phyloP scores from a whole-genome alignment of 192 early-diverging fungal genomes.

The Phycomyces nitens region DNA sequence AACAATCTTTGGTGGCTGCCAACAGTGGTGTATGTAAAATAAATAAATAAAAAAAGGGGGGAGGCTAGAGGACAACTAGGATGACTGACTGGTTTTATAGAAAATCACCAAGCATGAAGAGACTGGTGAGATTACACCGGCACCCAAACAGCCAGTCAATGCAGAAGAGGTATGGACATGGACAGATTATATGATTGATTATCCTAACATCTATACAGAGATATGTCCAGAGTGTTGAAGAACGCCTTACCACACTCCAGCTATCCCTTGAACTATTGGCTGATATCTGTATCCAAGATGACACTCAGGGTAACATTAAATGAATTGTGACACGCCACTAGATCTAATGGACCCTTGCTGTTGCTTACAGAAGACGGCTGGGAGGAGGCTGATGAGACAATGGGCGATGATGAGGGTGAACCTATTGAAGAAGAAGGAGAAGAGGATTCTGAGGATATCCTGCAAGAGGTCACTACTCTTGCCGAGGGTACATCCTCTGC shows the following conservation, averaged over 20 bases:
- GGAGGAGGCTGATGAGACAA: constrained; percentile 43
- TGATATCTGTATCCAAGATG: constrained; percentile 73
- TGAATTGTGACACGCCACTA: too few relatives aligned
- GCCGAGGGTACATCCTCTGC: constrained; percentile 36
- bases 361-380: constrained; percentile 38
- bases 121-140: constrained; percentile 32
- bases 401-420: constrained; percentile 45
- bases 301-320: constrained; percentile 33
- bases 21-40: constrained; percentile 32
- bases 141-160: constrained; percentile 31
- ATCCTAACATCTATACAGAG: constrained; percentile 11
- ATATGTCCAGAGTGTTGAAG: constrained; percentile 46
- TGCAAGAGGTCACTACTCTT: constrained; percentile 22
- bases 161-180: constrained; percentile 27
- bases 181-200: background rate
- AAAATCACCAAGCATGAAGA: constrained; percentile 34
- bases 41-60: background rate
- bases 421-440: constrained; percentile 43
- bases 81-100: constrained; percentile 16
- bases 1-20: constrained; percentile 35
- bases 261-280: constrained; percentile 79
- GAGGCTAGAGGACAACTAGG: background rate
- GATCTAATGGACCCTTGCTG: background rate
- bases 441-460: constrained; percentile 41
- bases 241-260: constrained; percentile 58